phyloP scores from a whole-genome alignment of 1,284 basidiomycete genomes.

The Cryptococcus neoformans region DNA sequence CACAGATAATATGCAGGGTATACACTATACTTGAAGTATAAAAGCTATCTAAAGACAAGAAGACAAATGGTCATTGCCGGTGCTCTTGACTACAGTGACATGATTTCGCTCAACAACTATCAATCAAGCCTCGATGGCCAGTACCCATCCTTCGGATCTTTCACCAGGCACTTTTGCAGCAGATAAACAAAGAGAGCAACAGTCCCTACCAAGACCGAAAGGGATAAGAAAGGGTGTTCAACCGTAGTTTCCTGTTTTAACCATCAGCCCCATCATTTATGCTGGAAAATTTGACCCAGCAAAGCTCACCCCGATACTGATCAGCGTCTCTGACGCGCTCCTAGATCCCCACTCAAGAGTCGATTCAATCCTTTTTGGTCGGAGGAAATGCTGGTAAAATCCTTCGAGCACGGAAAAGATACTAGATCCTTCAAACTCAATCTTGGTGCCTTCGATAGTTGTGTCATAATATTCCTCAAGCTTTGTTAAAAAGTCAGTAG shows the following conservation, averaged over 20 bases:
- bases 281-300: neutral
- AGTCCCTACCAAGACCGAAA: slow-evolving; percentile 30
- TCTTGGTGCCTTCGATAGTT: slow-evolving; percentile 64
- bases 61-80: too few relatives aligned
- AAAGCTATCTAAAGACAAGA: too few relatives aligned
- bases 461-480: slow-evolving; percentile 50
- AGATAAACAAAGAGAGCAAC: slow-evolving; percentile 35
- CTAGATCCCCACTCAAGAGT: slow-evolving; percentile 42
- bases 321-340: slow-evolving; percentile 33
- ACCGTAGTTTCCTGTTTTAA: slow-evolving; percentile 24
- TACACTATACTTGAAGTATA: neutral
- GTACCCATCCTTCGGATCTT: slow-evolving; percentile 23
- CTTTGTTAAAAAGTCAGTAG: neutral
- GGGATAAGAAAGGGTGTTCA: slow-evolving; percentile 42
- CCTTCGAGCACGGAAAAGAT: slow-evolving; percentile 70
- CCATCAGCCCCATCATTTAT: slow-evolving; percentile 5
- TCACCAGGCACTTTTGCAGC: slow-evolving; percentile 30
- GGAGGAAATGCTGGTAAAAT: slow-evolving; percentile 58
- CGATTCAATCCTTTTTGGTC: slow-evolving; percentile 53
- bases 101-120: slow-evolving; percentile 2
- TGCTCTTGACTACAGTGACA: too few relatives aligned
- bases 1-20: slow-evolving; percentile 7
- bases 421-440: slow-evolving; percentile 58
- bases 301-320: slow-evolving; percentile 22
- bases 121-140: slow-evolving; percentile 18